A percentile compares a stretch with the other conserved stretches of the same genome.
These are phyloP conservation scores for Fusarium sp. DNA, from an alignment of 2,329 filamentous ascomycete species.

Conservation along the genomic window DNA sequence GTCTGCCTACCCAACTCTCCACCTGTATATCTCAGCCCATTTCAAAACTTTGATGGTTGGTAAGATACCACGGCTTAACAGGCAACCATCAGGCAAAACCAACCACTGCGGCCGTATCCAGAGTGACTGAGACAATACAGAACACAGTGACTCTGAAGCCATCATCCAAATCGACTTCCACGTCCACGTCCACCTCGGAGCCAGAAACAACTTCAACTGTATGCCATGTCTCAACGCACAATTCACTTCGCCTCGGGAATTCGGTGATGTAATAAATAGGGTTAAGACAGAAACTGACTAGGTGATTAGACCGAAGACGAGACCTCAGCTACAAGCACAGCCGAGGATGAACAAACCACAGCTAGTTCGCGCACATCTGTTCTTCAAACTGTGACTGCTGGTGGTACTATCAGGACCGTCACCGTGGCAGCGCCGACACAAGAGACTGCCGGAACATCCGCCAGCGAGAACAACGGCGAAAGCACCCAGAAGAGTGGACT, in stretches of 20 bases:
- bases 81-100: conserved; percentile 47
- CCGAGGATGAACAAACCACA: conserved; percentile 30
- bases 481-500: conserved; percentile 49
- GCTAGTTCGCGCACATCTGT: conserved; percentile 45
- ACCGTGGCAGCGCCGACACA: conserved; percentile 63
- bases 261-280: conserved; percentile 36
- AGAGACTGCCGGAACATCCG: conserved; percentile 32
- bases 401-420: conserved; percentile 66
- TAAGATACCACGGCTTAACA: conserved; percentile 49
- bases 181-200: conserved; percentile 40
- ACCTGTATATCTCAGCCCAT: conserved; percentile 24
- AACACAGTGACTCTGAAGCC: conserved; percentile 47
- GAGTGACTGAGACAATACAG: conserved; percentile 54
- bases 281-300: conserved; percentile 34
- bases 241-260: conserved; percentile 28
- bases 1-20: conserved; percentile 29
- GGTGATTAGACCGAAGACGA: conserved; percentile 28
- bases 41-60: conserved; percentile 29
- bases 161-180: conserved; percentile 40
- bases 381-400: conserved; percentile 67
- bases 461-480: conserved; percentile 36
- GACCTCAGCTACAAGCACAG: conserved; percentile 34
- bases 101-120: conserved; percentile 46
- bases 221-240: conserved; percentile 49
- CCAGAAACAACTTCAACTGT: conserved; percentile 54